Evolutionary conservation across 1,284 basidiomycete genomes (phyloP).

Genomic region (Apiotrichum gamsii): DNA sequence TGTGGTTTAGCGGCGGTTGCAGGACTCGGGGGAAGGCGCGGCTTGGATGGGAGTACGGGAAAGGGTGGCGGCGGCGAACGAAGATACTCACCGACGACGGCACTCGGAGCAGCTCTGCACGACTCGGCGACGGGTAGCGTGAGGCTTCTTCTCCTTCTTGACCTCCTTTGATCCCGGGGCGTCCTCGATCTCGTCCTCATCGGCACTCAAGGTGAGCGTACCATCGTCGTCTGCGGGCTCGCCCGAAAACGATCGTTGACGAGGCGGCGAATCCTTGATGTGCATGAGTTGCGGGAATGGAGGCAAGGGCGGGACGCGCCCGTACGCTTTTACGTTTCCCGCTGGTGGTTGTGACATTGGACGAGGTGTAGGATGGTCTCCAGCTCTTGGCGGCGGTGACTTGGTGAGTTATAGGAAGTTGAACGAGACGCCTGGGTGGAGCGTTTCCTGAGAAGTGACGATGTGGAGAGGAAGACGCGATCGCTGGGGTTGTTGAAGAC

Average conservation of each 20-base stretch:
- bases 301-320: conserved; percentile 27
- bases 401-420: not conserved
- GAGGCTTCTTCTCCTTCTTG: conserved; percentile 36
- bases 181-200: conserved; percentile 24
- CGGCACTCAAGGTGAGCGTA: conserved; percentile 12
- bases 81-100: conserved; percentile 28
- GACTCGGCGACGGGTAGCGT: conserved; percentile 40
- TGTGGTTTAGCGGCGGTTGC: too few relatives aligned
- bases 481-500: too few relatives aligned
- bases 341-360: conserved; percentile 30
- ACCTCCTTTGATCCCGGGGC: conserved; percentile 8
- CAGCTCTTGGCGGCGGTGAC: not conserved
- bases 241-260: conserved; percentile 6
- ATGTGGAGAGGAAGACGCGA: too few relatives aligned
- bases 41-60: too few relatives aligned
- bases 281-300: conserved; percentile 37
- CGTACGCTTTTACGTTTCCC: conserved; percentile 23
- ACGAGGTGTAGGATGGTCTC: not conserved
- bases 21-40: too few relatives aligned
- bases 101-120: conserved; percentile 50
- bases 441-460: too few relatives aligned
- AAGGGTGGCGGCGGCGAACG: too few relatives aligned
- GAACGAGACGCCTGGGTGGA: too few relatives aligned
- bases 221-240: conserved; percentile 14
- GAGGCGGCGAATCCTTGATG: conserved; percentile 20